Percentiles rank a stretch among this genome's conserved stretches.
Evolutionary conservation across 371 early-diverging fungal genomes (phyloP).

Genomic region (Batkoa obscura): DNA sequence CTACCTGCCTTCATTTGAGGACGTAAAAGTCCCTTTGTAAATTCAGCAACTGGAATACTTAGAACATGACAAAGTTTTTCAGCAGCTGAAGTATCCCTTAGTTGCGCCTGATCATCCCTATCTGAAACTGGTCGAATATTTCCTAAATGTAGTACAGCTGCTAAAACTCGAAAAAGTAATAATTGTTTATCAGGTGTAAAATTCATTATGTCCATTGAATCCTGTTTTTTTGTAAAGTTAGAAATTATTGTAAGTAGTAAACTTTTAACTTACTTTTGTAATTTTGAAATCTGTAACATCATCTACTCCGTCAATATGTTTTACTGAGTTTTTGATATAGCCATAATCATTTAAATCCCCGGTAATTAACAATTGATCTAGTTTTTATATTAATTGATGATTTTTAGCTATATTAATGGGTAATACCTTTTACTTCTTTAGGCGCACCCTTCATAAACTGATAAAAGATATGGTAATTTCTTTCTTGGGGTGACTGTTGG

Average conservation of each 20-base stretch:
- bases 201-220: slow-evolving; percentile 70
- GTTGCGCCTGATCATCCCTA: slow-evolving; percentile 69
- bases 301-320: slow-evolving; percentile 85
- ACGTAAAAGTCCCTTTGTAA: slow-evolving; percentile 68
- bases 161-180: slow-evolving; percentile 68
- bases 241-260: not conserved
- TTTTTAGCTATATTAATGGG: not conserved
- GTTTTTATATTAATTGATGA: not conserved
- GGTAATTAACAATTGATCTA: slow-evolving; percentile 46
- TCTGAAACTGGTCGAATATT: slow-evolving; percentile 66
- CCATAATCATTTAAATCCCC: slow-evolving; percentile 59
- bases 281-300: slow-evolving; percentile 69
- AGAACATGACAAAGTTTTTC: slow-evolving; percentile 91
- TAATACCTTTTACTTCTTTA: slow-evolving; percentile 28
- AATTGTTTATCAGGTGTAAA: slow-evolving; percentile 54
- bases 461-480: slow-evolving; percentile 99
- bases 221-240: slow-evolving; percentile 15
- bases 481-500: slow-evolving; percentile 72
- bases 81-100: slow-evolving; percentile 53
- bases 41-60: slow-evolving; percentile 71
- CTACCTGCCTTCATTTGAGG: slow-evolving; percentile 92
- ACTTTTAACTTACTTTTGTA: slow-evolving; percentile 30
- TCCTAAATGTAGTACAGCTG: slow-evolving; percentile 92
- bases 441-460: slow-evolving; percentile 80
- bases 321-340: slow-evolving; percentile 59